Evolutionary conservation across 2,329 filamentous ascomycete genomes (phyloP), one percentile per base, ranked within the genome.

Genomic region (Colletotrichum sp.): DNA sequence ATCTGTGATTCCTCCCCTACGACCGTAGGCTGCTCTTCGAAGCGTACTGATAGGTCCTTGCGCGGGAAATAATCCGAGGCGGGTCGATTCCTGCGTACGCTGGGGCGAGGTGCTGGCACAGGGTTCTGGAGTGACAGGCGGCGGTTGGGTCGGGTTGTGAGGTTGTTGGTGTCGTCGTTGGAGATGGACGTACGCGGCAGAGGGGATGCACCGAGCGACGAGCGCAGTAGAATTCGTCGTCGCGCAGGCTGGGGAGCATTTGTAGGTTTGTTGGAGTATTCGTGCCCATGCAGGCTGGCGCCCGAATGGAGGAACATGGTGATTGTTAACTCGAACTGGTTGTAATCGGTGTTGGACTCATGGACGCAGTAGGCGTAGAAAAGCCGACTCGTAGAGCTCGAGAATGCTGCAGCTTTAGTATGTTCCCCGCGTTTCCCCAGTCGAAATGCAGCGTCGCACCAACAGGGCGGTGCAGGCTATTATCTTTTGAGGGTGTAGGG

Each of bases 291-390:
- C 24, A 91, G 84, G 81, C 89, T 88, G 64, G 90, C 90, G 59
- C 89, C 90, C 21, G 89, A 85, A 78, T 91, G 90, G 38, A 91
- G 82, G 78, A 91, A 90, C 90, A 92, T 91, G 76, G 24, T 34
- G 18, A 43, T 38, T 65, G 27, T 36, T 69, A 69, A 33, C 64
- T 69, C 11, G 51, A n/a, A 27, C 13, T 58, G 11, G 29, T 27
- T 7, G 43, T 34, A 18, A 15, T 29, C 31, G 11, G 29, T 59
- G 57, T 38, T n/a, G 62, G 29, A 67, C 9, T 54, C 72, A 74
- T 74, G 31, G 57, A 36, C 27, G 55, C 57, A 36, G 13, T 47
- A n/a, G 34, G 5, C 27, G n/a, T n/a, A 24, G 29, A 9, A 11
- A 47, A 18, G 15, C 11, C 11, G 18, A 21, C 7, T 57, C 29